Conservation (phyloP, 1,139 yeast species). For the Blastobotrys serpentis region DNA sequence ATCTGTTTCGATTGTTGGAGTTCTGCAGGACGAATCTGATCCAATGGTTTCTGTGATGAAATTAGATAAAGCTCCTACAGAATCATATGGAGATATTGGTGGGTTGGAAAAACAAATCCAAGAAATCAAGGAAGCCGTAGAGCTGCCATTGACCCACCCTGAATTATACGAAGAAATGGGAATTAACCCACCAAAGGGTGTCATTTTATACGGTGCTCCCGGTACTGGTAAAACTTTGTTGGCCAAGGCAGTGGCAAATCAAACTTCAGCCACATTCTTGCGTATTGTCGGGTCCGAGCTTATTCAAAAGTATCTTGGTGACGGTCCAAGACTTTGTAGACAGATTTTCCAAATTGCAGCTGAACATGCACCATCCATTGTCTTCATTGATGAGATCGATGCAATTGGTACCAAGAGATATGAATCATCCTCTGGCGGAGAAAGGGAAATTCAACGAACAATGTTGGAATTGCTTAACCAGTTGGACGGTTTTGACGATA, state of each 20-base stretch:
- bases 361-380: conserved; percentile 96
- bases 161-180: conserved; percentile 99
- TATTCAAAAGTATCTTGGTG: conserved; percentile 96
- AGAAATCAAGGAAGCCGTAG: conserved; percentile 97
- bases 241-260: conserved; percentile 98
- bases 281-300: conserved; percentile 97
- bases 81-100: conserved; percentile 95
- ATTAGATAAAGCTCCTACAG: conserved; percentile 95
- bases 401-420: conserved; percentile 98
- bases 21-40: conserved; percentile 93
- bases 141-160: conserved; percentile 95
- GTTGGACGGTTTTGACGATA: conserved; percentile 96
- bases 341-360: conserved; percentile 96
- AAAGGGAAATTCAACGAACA: conserved; percentile 96
- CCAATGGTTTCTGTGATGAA: conserved; percentile 98
- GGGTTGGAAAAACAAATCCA: conserved; percentile 95
- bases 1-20: conserved; percentile 92
- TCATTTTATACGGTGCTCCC: conserved; percentile 96
- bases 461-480: conserved; percentile 97
- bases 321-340: conserved; percentile 93
- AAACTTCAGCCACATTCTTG: conserved; percentile 92
- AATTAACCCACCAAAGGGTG: conserved; percentile 98
- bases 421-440: conserved; percentile 96
- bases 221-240: conserved; percentile 97
- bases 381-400: conserved; percentile 97